phyloP scores from a whole-genome alignment of 345 rosid genomes.

The Hibiscus syriacus region DNA sequence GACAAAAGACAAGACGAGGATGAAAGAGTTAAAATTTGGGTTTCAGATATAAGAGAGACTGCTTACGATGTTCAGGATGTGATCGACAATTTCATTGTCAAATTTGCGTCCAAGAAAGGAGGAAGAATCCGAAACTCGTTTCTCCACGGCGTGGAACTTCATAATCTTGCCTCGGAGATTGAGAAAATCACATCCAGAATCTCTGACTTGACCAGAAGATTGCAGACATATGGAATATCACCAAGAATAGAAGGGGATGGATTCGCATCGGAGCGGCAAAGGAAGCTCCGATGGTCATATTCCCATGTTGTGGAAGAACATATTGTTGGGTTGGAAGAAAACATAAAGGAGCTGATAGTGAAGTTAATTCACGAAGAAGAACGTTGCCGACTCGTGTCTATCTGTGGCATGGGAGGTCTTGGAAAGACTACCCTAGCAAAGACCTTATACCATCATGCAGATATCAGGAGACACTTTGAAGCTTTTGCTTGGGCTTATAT shows the following conservation, averaged over 20 bases:
- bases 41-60: slow-evolving; percentile 20
- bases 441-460: slow-evolving; percentile 22
- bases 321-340: slow-evolving; percentile 33
- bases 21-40: slow-evolving; percentile 20
- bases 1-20: slow-evolving; percentile 25
- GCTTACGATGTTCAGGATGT: slow-evolving; percentile 21
- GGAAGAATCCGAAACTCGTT: slow-evolving; percentile 5
- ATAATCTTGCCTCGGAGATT: slow-evolving; percentile 19
- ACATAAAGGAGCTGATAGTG: slow-evolving; percentile 13
- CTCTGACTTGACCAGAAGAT: slow-evolving; percentile 22
- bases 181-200: slow-evolving; percentile 28
- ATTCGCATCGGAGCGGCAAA: slow-evolving; percentile 16
- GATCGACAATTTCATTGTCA: slow-evolving; percentile 16
- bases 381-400: slow-evolving; percentile 10
- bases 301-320: slow-evolving; percentile 20
- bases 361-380: slow-evolving; percentile 18
- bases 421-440: slow-evolving; percentile 46
- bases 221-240: slow-evolving; percentile 29
- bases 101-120: not conserved
- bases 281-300: slow-evolving; percentile 28
- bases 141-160: not conserved
- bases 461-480: slow-evolving; percentile 21
- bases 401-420: slow-evolving; percentile 49
- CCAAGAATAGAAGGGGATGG: slow-evolving; percentile 9
- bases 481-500: slow-evolving; percentile 41